A percentile compares a stretch with the other conserved stretches of the same genome.
These are phyloP conservation scores for Russula dissimulans DNA, from an alignment of 768 basidiomycete species.

Conservation along the genomic window DNA sequence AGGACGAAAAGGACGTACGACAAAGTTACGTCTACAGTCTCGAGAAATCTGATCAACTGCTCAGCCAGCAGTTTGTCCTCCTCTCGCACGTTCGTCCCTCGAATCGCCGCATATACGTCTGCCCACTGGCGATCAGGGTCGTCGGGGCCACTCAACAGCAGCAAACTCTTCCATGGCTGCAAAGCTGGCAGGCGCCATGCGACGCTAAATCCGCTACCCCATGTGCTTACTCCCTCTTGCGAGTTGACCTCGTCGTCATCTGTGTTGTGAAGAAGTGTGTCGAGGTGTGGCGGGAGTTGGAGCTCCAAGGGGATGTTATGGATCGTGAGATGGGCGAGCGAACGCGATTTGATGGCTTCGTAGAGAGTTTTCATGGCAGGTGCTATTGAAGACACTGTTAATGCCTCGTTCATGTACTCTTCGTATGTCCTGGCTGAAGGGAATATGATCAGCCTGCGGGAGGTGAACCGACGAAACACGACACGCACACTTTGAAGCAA, in stretches of 20 bases:
- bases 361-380: conserved; percentile 73
- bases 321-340: conserved; percentile 71
- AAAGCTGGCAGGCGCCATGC: conserved; percentile 70
- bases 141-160: conserved; percentile 57
- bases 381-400: conserved; percentile 62
- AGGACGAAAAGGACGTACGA: conserved; percentile 42
- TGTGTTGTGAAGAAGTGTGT: conserved; percentile 57
- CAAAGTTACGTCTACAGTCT: conserved; percentile 62
- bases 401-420: conserved; percentile 46
- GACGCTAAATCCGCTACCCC: conserved; percentile 61
- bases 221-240: conserved; percentile 37
- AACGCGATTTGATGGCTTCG: conserved; percentile 64
- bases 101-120: conserved; percentile 49
- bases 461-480: background rate
- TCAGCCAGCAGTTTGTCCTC: conserved; percentile 64
- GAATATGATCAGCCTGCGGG: background rate
- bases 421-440: conserved; percentile 49
- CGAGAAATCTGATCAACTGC: conserved; percentile 65
- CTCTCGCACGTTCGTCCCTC: conserved; percentile 47
- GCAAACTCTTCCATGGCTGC: conserved; percentile 85
- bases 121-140: conserved; percentile 37
- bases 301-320: conserved; percentile 75
- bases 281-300: conserved; percentile 77
- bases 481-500: conserved; percentile 48
- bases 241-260: conserved; percentile 48